Evolutionary conservation across 2,329 filamentous ascomycete species (phyloP), one percentile per base, ranked within the genome.

Genomic region (Curvularia lunata): DNA sequence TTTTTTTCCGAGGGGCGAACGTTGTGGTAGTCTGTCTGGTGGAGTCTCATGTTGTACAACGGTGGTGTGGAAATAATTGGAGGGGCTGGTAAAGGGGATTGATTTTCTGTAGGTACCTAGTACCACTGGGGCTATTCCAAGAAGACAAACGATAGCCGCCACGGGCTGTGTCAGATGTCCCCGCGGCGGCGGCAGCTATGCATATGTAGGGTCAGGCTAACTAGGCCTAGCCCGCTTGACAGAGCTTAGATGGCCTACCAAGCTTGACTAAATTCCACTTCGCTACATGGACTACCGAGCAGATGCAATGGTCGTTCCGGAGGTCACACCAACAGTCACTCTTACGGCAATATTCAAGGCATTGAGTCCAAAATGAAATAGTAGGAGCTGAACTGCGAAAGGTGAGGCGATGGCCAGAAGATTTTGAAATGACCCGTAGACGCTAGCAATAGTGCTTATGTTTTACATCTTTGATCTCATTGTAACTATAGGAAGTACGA

Each of bases 241-340:
- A 25, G 30, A 37, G 48, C 9, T 43, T 43, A 21, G 25, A 27
- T 50, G 38, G 48, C 23, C 21, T 30, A 43, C 48, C 27, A 42
- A 42, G 21, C 28, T 32, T 42, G 19, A 8, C 23, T 21, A n/a
- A 21, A 10, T 51, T 13, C 18, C 30, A 5, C 23, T 42, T 18
- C 18, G 27, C 27, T 21, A 5, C 10, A 32, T 30, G 27, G 18
- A 27, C 41, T 43, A 27, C 23, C 19, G 18, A 19, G 43, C 25
- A 46, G 27, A 32, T 9, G n/a, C 27, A 47, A 47, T 34, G 43
- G 5, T n/a, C n/a, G 10, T 13, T 46, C 28, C 27, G 18, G 27
- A 47, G 28, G 43, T 47, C 27, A 47, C 43, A 19, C 18, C 43
- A n/a, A 19, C 18, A 92, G 75, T 86, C 82, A 2, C 72, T 81